These are phyloP conservation scores for Chromera velia DNA, from an alignment of 73 alveolate genomes.

Conservation along the genomic window DNA sequence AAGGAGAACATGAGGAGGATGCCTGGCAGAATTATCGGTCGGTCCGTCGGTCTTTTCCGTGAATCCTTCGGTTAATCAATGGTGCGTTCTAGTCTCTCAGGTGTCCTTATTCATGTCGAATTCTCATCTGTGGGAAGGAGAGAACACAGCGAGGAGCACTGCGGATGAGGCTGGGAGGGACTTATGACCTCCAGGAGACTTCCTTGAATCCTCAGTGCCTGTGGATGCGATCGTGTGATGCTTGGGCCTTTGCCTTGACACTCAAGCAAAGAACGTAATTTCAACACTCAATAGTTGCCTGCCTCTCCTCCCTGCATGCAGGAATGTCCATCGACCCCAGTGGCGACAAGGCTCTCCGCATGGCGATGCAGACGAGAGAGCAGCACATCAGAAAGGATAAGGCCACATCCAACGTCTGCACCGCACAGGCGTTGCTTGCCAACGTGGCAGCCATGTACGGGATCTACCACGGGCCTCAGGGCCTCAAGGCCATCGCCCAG, in stretches of 20 bases:
- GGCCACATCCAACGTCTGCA: slow-evolving; percentile 84
- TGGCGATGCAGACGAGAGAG: slow-evolving; percentile 90
- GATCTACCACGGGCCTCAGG: slow-evolving; percentile 45
- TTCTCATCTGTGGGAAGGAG: too few relatives aligned
- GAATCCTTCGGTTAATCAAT: not conserved
- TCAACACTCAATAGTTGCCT: too few relatives aligned
- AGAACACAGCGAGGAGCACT: too few relatives aligned
- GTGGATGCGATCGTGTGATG: too few relatives aligned
- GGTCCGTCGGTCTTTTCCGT: slow-evolving; percentile 5
- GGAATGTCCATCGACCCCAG: slow-evolving; percentile 56
- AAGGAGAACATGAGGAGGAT: slow-evolving; percentile 70
- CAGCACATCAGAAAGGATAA: slow-evolving; percentile 86
- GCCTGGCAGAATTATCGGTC: slow-evolving; percentile 93
- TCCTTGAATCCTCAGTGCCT: too few relatives aligned
- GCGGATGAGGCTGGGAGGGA: too few relatives aligned
- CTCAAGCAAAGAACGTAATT: too few relatives aligned
- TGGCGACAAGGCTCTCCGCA: slow-evolving; percentile 70
- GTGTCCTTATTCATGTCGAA: too few relatives aligned
- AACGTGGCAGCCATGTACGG: slow-evolving; percentile 79
- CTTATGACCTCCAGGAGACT: too few relatives aligned
- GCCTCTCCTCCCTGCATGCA: too few relatives aligned
- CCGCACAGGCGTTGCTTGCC: slow-evolving; percentile 86
- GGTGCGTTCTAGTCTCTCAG: too few relatives aligned
- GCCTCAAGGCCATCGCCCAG: slow-evolving; percentile 63
- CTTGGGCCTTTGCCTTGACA: too few relatives aligned